Percentiles rank a stretch among this genome's conserved stretches.
Evolutionary conservation across 2,329 filamentous ascomycete genomes (phyloP).

Genomic region (Anisogramma anomala): DNA sequence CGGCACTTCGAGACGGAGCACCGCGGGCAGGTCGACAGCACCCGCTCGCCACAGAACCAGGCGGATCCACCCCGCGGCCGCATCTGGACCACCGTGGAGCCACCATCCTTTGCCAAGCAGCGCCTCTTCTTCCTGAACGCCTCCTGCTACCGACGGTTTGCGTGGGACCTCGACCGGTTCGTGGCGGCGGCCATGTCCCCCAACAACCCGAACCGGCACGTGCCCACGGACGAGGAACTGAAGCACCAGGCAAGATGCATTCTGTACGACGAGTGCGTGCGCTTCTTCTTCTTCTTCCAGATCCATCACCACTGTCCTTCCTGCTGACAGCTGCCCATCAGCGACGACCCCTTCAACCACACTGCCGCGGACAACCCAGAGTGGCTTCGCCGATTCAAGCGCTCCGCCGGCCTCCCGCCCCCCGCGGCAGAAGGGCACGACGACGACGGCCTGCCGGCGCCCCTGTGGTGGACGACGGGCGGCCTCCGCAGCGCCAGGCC

Average conservation of each 20-base stretch:
- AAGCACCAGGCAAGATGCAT: constrained; percentile 53
- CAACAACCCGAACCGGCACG: constrained; percentile 48
- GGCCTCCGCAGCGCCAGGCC: not conserved
- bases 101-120: not conserved
- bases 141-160: constrained; percentile 46
- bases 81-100: not conserved
- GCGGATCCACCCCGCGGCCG: not conserved
- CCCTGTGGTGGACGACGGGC: not conserved
- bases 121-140: constrained; percentile 42
- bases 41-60: constrained; percentile 12
- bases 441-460: constrained; percentile 36
- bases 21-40: constrained; percentile 15
- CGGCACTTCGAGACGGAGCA: constrained; percentile 26
- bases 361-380: constrained; percentile 52
- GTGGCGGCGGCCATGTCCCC: constrained; percentile 42
- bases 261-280: constrained; percentile 47
- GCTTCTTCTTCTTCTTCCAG: not conserved
- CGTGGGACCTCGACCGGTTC: constrained; percentile 41
- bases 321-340: too few relatives aligned
- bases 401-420: constrained; percentile 41
- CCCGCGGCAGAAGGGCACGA: constrained; percentile 33
- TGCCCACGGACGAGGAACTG: constrained; percentile 51
- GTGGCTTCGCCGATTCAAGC: constrained; percentile 53
- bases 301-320: too few relatives aligned
- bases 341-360: constrained; percentile 53